A percentile compares a stretch with the other conserved stretches of the same genome.
These are phyloP conservation scores for Ogataea polymorpha DNA, from an alignment of 805 yeast species.

Conservation along the genomic window DNA sequence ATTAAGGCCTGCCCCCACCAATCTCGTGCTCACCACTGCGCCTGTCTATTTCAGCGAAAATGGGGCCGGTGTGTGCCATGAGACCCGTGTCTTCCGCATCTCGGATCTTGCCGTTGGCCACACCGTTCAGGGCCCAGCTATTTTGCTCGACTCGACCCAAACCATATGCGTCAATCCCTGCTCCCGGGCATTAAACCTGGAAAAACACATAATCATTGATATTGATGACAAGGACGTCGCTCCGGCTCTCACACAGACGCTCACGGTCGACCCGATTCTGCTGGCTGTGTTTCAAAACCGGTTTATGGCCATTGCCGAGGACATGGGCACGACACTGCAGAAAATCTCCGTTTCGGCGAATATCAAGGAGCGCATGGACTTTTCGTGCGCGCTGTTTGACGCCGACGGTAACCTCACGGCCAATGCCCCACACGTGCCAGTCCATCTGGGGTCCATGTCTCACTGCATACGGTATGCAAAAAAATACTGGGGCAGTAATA, in stretches of 20 bases:
- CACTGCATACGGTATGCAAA: conserved; percentile 12
- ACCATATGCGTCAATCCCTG: conserved; percentile 34
- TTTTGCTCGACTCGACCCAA: conserved; percentile 35
- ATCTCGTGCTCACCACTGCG: conserved; percentile 45
- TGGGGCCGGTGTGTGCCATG: conserved; percentile 78
- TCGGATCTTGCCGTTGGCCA: conserved; percentile 32
- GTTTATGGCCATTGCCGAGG: conserved; percentile 13
- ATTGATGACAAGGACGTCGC: conserved; percentile 28
- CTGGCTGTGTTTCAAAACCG: conserved; percentile 11
- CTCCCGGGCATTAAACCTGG: conserved; percentile 29
- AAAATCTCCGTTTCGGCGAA: conserved; percentile 11
- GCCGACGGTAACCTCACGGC: conserved; percentile 13
- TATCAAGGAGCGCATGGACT: conserved; percentile 13
- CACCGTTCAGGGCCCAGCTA: conserved; percentile 47
- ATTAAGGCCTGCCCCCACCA: conserved; percentile 77
- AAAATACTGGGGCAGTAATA: conserved; percentile 9
- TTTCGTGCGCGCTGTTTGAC: conserved; percentile 11
- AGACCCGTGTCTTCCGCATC: conserved; percentile 37
- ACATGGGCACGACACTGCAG: conserved; percentile 11
- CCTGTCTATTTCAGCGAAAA: conserved; percentile 58
- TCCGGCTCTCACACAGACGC: conserved; percentile 31
- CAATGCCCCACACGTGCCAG: conserved; percentile 12
- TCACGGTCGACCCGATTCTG: conserved; percentile 8
- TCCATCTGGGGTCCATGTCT: conserved; percentile 13
- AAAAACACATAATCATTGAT: conserved; percentile 33